Conservation (phyloP, 805 yeast genomes). For the Cyberlindnera bimundalis region DNA sequence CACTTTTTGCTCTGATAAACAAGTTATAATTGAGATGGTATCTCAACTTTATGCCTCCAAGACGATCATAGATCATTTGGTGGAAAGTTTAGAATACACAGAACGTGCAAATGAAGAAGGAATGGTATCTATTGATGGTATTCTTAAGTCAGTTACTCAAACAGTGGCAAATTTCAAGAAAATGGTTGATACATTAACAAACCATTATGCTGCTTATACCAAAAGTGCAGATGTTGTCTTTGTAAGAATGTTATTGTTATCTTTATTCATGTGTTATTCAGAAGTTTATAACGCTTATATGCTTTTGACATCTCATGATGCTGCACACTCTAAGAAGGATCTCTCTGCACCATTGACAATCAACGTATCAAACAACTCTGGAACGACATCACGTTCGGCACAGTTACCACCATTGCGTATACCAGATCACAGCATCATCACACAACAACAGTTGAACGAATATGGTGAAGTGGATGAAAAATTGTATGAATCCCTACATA, state of each 20-base stretch:
- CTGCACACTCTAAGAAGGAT: conserved; percentile 1
- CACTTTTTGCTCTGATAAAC: conserved; percentile 54
- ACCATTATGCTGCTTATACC: conserved; percentile 46
- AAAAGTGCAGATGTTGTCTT: conserved; percentile 60
- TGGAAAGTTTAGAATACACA: conserved; percentile 50
- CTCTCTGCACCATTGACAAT: background rate
- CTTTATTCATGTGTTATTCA: conserved; percentile 57
- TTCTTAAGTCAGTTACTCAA: conserved; percentile 16
- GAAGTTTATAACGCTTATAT: conserved; percentile 68
- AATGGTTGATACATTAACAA: conserved; percentile 45
- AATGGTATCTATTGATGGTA: conserved; percentile 14
- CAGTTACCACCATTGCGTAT: conserved; percentile 27
- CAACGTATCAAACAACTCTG: conserved; percentile 6
- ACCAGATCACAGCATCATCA: conserved; percentile 19
- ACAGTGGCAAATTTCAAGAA: conserved; percentile 43
- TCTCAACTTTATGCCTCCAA: conserved; percentile 49
- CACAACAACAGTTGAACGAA: conserved; percentile 29
- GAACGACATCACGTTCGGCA: conserved; percentile 5
- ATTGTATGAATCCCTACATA: conserved; percentile 58
- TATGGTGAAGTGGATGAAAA: conserved; percentile 60
- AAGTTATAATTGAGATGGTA: conserved; percentile 50
- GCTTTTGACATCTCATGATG: conserved; percentile 28
- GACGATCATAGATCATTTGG: conserved; percentile 52
- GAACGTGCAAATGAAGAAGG: conserved; percentile 29
- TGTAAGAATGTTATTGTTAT: conserved; percentile 58